A percentile compares a stretch with the other conserved stretches of the same genome.
phyloP scores from a whole-genome alignment of 2,329 filamentous ascomycete species.

The Colletotrichum lupini region DNA sequence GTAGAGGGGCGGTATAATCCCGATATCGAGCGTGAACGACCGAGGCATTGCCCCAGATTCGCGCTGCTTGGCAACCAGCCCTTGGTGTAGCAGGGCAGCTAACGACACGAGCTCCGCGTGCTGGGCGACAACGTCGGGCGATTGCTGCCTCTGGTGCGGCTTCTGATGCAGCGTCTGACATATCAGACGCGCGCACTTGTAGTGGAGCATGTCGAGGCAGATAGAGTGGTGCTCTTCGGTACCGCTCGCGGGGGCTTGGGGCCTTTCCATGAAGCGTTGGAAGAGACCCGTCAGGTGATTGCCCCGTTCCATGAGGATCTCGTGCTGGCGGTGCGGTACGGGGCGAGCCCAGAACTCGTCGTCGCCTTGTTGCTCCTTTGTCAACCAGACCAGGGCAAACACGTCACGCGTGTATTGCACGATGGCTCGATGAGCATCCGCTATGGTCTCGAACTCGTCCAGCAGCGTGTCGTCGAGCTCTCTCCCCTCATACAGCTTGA shows the following conservation, averaged over 20 bases:
- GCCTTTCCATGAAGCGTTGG: slow-evolving; percentile 20
- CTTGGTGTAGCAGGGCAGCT: slow-evolving; percentile 5
- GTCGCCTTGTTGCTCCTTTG: slow-evolving; percentile 30
- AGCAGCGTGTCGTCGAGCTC: slow-evolving; percentile 30
- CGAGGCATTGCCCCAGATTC: slow-evolving; percentile 4
- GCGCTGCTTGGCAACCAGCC: slow-evolving; percentile 5
- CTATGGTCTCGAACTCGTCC: slow-evolving; percentile 32
- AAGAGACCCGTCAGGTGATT: slow-evolving; percentile 32
- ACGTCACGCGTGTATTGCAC: slow-evolving; percentile 41
- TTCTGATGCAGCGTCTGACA: slow-evolving; percentile 23
- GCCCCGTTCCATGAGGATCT: slow-evolving; percentile 36
- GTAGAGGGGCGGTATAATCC: slow-evolving; percentile 23
- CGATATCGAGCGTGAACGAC: slow-evolving; percentile 26
- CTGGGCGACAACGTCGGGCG: neutral
- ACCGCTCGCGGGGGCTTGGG: slow-evolving; percentile 10
- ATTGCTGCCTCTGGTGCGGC: slow-evolving; percentile 2
- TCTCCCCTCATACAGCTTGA: slow-evolving; percentile 35
- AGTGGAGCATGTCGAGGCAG: slow-evolving; percentile 31
- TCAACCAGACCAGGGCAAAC: slow-evolving; percentile 37
- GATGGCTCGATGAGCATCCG: slow-evolving; percentile 35
- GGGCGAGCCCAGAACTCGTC: slow-evolving; percentile 35
- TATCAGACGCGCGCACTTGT: slow-evolving; percentile 20
- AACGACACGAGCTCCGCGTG: slow-evolving; percentile 20
- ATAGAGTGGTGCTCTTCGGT: slow-evolving; percentile 21
- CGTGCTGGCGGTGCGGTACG: slow-evolving; percentile 35